phyloP scores from a whole-genome alignment of 2,329 filamentous ascomycete species.

The Pseudocercospora vitis region DNA sequence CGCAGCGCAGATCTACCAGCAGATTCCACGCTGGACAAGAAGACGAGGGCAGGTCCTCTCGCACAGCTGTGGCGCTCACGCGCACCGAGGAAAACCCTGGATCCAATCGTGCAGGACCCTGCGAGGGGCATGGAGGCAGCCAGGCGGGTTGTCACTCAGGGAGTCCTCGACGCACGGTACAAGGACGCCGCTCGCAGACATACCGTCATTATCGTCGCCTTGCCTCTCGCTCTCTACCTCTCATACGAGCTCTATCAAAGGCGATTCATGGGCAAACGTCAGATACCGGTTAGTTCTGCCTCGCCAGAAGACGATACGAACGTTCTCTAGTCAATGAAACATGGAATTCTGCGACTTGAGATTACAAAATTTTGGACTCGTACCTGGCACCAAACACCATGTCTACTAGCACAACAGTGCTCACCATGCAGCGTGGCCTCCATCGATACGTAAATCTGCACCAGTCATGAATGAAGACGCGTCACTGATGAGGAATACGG shows the following conservation, averaged over 20 bases:
- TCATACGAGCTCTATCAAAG: conserved; percentile 34
- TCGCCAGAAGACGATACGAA: background rate
- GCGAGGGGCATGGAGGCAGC: conserved; percentile 29
- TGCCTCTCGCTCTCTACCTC: conserved; percentile 32
- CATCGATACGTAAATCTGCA: conserved; percentile 55
- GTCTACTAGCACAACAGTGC: background rate
- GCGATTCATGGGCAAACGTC: conserved; percentile 31
- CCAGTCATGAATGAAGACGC: conserved; percentile 58
- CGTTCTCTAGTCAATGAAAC: background rate
- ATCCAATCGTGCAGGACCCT: conserved; percentile 20
- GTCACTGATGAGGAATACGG: conserved; percentile 42
- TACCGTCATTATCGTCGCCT: conserved; percentile 28
- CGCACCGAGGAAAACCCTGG: background rate
- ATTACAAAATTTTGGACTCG: too few relatives aligned
- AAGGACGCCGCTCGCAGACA: conserved; percentile 25
- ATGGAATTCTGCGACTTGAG: background rate
- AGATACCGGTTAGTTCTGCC: background rate
- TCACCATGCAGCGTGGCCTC: conserved; percentile 56
- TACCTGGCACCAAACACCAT: too few relatives aligned
- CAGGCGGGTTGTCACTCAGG: conserved; percentile 25
- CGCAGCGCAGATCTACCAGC: background rate
- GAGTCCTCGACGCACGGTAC: conserved; percentile 33
- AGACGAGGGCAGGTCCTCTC: too few relatives aligned
- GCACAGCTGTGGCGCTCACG: too few relatives aligned
- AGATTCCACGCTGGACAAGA: too few relatives aligned